phyloP scores from a whole-genome alignment of 768 basidiomycete genomes.

The Naganishia kalamii region DNA sequence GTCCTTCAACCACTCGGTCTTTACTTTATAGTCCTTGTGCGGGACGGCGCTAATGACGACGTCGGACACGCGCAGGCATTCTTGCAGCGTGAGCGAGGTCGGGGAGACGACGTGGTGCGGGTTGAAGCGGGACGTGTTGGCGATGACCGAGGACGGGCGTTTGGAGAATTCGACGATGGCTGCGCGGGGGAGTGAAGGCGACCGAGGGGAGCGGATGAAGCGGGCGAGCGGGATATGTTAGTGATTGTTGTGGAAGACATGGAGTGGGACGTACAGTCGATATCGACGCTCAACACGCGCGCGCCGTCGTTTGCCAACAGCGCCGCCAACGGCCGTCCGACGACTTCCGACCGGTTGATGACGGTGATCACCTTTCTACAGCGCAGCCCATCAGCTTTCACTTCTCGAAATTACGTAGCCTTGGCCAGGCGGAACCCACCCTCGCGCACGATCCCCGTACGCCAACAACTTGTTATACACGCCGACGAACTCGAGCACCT shows the following conservation, averaged over 20 bases:
- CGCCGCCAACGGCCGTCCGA: constrained; percentile 92
- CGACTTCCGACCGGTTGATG: constrained; percentile 93
- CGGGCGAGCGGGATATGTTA: too few relatives aligned
- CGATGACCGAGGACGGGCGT: constrained; percentile 53
- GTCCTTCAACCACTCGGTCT: constrained; percentile 82
- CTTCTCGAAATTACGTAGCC: not conserved
- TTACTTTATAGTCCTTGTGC: constrained; percentile 72
- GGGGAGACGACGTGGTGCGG: constrained; percentile 77
- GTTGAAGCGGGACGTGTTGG: constrained; percentile 58
- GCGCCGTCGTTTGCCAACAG: constrained; percentile 94
- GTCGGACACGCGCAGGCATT: constrained; percentile 78
- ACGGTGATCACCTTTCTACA: constrained; percentile 89
- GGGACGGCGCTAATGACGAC: constrained; percentile 95
- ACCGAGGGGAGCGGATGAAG: not conserved
- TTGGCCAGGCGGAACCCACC: constrained; percentile 20
- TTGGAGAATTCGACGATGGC: constrained; percentile 92
- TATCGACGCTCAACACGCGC: constrained; percentile 87
- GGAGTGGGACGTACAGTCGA: constrained; percentile 59
- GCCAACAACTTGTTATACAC: constrained; percentile 89
- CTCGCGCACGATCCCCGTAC: constrained; percentile 79
- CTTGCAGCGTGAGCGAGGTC: constrained; percentile 60
- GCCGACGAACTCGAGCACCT: constrained; percentile 79
- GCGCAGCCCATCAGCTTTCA: not conserved
- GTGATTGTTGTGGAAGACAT: not conserved
- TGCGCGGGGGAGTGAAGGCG: not conserved